Evolutionary conservation across 306 rosid genomes (phyloP).

Genomic region (Castanospermum australe): DNA sequence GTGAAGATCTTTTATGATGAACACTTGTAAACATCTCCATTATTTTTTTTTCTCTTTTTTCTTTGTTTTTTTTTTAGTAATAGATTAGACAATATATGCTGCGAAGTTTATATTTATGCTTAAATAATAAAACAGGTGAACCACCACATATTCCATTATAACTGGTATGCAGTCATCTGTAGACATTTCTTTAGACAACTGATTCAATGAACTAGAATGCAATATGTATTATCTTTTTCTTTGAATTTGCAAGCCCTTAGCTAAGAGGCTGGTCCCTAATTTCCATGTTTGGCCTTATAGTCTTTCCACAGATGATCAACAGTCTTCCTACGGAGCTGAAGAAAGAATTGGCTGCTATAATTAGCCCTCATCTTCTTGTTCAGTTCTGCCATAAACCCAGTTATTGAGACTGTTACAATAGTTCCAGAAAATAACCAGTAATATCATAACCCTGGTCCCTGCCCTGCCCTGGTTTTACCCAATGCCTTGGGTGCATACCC

Average conservation of each 20-base stretch:
- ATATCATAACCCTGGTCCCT: neutral
- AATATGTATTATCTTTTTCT: neutral
- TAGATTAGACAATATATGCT: neutral
- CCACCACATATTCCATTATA: neutral
- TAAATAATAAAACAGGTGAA: no score
- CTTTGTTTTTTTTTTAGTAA: neutral
- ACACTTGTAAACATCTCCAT: no score
- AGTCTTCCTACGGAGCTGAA: neutral
- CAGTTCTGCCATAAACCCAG: neutral
- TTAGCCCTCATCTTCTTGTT: neutral
- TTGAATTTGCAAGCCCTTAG: no score
- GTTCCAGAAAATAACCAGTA: neutral
- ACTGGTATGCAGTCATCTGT: no score
- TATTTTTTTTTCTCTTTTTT: no score
- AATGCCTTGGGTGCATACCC: neutral
- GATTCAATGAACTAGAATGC: neutral
- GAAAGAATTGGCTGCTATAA: neutral
- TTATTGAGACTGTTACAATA: neutral
- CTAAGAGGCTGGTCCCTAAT: no score
- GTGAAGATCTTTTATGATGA: no score
- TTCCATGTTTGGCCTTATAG: neutral
- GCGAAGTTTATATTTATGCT: neutral
- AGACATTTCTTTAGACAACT: no score
- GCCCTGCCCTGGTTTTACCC: neutral
- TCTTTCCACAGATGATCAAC: neutral